These are phyloP conservation scores for Stephania cephalantha DNA, from an alignment of 164 flowering plant species.

Conservation along the genomic window DNA sequence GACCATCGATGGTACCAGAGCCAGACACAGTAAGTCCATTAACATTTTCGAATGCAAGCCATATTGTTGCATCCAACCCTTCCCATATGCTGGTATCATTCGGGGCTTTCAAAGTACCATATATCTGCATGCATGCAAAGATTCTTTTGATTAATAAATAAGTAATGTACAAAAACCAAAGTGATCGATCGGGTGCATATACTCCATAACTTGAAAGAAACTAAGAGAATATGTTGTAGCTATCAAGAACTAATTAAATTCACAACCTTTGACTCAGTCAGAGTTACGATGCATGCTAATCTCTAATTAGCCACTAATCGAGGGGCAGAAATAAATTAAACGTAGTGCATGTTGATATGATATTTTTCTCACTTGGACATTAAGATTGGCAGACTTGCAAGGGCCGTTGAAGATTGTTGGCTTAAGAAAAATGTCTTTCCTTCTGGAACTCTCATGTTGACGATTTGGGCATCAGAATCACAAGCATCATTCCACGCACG, in stretches of 20 bases:
- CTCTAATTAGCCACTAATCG: too few relatives aligned
- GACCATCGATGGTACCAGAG: slow-evolving; percentile 12
- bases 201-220: background rate
- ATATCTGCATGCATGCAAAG: slow-evolving; percentile 5
- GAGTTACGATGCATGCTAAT: too few relatives aligned
- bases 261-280: too few relatives aligned
- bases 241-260: background rate
- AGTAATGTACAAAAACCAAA: background rate
- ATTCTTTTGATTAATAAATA: background rate
- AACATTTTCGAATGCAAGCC: slow-evolving; percentile 10
- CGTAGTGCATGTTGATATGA: background rate
- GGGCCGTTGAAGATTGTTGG: background rate
- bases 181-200: too few relatives aligned
- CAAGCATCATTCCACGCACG: slow-evolving; percentile 2
- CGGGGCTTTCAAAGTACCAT: slow-evolving; percentile 10
- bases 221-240: too few relatives aligned
- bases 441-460: slow-evolving; percentile 5
- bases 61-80: slow-evolving; percentile 5
- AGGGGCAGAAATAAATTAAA: background rate
- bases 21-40: slow-evolving; percentile 13
- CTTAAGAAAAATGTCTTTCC: background rate
- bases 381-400: background rate
- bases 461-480: background rate
- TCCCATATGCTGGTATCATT: slow-evolving; percentile 2
- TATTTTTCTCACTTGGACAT: background rate